phyloP scores from a whole-genome alignment of 2,329 filamentous ascomycete genomes.

The Colletotrichum truncatum region DNA sequence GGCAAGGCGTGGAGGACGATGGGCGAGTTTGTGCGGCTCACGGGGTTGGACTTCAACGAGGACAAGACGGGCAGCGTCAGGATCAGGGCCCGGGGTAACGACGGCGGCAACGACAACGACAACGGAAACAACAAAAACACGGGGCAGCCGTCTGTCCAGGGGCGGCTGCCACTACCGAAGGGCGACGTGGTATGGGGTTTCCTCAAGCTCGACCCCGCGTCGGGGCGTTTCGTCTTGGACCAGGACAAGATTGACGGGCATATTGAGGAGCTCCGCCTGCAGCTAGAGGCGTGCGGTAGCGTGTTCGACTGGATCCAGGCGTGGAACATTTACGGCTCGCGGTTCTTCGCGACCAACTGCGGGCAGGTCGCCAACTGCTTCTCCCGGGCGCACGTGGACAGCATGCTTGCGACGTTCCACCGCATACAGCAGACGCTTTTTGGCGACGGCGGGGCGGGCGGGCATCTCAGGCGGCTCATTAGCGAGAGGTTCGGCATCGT shows the following conservation, averaged over 20 bases:
- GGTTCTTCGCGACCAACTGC: slow-evolving; percentile 68
- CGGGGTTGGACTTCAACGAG: slow-evolving; percentile 64
- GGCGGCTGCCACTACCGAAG: too few species aligned
- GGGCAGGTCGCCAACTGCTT: slow-evolving; percentile 64
- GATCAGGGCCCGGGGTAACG: slow-evolving; percentile 39
- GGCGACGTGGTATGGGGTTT: slow-evolving; percentile 69
- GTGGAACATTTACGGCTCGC: slow-evolving; percentile 66
- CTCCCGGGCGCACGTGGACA: slow-evolving; percentile 63
- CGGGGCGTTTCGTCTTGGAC: slow-evolving; percentile 64
- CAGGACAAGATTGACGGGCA: slow-evolving; percentile 63
- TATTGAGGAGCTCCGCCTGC: slow-evolving; percentile 62
- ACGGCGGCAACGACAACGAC: not conserved
- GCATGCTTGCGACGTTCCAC: slow-evolving; percentile 59
- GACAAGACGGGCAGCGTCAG: slow-evolving; percentile 65
- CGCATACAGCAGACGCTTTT: slow-evolving; percentile 63
- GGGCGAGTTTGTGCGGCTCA: slow-evolving; percentile 56
- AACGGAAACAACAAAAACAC: not conserved
- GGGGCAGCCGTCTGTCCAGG: too few species aligned
- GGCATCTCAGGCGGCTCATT: slow-evolving; percentile 57
- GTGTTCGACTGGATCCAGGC: slow-evolving; percentile 68
- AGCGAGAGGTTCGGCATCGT: slow-evolving; percentile 54
- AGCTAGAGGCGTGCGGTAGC: slow-evolving; percentile 61
- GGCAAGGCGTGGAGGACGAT: slow-evolving; percentile 62
- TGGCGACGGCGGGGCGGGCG: slow-evolving; percentile 44
- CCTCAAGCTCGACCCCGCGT: slow-evolving; percentile 57